A percentile compares a stretch with the other conserved stretches of the same genome.
phyloP scores from a whole-genome alignment of 768 basidiomycete genomes.

The Phylloporus sp. region DNA sequence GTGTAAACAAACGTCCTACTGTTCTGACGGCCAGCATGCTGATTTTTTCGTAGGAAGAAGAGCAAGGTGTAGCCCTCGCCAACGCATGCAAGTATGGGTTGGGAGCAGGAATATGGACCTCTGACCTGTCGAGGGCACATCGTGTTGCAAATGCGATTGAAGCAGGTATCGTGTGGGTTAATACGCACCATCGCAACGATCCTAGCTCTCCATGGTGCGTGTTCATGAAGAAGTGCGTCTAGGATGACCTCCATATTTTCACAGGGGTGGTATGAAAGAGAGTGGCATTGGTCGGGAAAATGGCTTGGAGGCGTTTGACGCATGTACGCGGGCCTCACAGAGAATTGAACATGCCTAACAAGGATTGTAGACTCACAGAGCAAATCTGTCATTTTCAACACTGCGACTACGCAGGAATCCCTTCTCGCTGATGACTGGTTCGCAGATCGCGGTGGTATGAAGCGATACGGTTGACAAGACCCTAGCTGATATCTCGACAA shows the following conservation, averaged over 20 bases:
- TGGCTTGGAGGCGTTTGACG: slow-evolving; percentile 73
- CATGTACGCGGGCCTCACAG: slow-evolving; percentile 45
- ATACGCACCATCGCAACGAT: slow-evolving; percentile 86
- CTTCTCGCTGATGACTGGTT: slow-evolving; percentile 73
- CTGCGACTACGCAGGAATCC: slow-evolving; percentile 56
- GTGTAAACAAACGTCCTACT: slow-evolving; percentile 33
- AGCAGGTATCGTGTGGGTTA: slow-evolving; percentile 80
- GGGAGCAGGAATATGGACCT: slow-evolving; percentile 79
- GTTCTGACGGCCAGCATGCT: neutral
- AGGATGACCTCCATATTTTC: slow-evolving; percentile 4
- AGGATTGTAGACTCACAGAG: slow-evolving; percentile 65
- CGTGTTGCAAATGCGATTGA: slow-evolving; percentile 66
- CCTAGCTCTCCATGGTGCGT: slow-evolving; percentile 80
- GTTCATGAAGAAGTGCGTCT: neutral
- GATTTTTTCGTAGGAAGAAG: slow-evolving; percentile 43
- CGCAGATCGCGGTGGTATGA: slow-evolving; percentile 46
- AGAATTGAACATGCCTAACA: slow-evolving; percentile 1
- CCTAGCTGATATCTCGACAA: slow-evolving; percentile 1
- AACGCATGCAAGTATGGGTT: slow-evolving; percentile 78
- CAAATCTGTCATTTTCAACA: slow-evolving; percentile 76
- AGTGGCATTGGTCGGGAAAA: slow-evolving; percentile 87
- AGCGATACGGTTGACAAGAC: slow-evolving; percentile 61
- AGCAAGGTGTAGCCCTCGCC: slow-evolving; percentile 62
- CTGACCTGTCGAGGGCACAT: slow-evolving; percentile 68
- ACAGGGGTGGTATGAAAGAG: slow-evolving; percentile 85